Percentiles rank a stretch among this genome's conserved stretches.
phyloP scores from a whole-genome alignment of 768 basidiomycete species.

The Panus rudis region DNA sequence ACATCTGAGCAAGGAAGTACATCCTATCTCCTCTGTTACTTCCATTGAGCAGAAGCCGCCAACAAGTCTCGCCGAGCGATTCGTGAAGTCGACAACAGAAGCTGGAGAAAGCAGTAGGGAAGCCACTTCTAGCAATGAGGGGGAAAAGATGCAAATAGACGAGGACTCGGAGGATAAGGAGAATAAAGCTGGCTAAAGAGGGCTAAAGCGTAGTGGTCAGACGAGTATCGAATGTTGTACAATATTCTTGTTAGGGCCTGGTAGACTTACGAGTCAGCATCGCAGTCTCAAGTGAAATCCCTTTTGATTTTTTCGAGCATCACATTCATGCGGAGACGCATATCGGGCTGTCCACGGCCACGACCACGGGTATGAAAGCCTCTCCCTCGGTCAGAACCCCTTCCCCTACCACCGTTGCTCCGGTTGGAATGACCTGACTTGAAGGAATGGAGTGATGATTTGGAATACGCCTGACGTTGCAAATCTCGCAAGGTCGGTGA shows the following conservation, averaged over 20 bases:
- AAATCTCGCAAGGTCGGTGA: slow-evolving; percentile 48
- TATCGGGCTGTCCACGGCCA: slow-evolving; percentile 50
- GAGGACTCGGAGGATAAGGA: slow-evolving; percentile 42
- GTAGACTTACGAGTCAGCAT: slow-evolving; percentile 1
- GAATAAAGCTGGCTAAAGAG: slow-evolving; percentile 33
- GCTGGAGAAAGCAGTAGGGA: slow-evolving; percentile 12
- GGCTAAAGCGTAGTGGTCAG: neutral
- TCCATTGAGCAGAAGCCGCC: slow-evolving; percentile 36
- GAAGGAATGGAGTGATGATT: slow-evolving; percentile 48
- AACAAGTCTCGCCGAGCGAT: slow-evolving; percentile 53
- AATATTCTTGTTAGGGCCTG: neutral
- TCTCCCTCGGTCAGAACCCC: slow-evolving; percentile 13
- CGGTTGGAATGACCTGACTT: slow-evolving; percentile 34
- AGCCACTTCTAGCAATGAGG: slow-evolving; percentile 8
- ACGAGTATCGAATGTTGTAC: too few species aligned
- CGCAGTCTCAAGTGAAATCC: slow-evolving; percentile 32
- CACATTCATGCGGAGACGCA: slow-evolving; percentile 83
- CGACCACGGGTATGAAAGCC: slow-evolving; percentile 9
- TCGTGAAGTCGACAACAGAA: slow-evolving; percentile 21
- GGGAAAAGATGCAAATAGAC: slow-evolving; percentile 18
- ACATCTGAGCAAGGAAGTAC: slow-evolving; percentile 78
- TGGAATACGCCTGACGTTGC: slow-evolving; percentile 55
- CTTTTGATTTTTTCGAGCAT: slow-evolving; percentile 83
- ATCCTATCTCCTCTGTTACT: slow-evolving; percentile 60
- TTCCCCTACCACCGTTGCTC: slow-evolving; percentile 9